These are phyloP conservation scores for Pythium coloratum DNA, from an alignment of 352 stramenopile species.

Conservation along the genomic window DNA sequence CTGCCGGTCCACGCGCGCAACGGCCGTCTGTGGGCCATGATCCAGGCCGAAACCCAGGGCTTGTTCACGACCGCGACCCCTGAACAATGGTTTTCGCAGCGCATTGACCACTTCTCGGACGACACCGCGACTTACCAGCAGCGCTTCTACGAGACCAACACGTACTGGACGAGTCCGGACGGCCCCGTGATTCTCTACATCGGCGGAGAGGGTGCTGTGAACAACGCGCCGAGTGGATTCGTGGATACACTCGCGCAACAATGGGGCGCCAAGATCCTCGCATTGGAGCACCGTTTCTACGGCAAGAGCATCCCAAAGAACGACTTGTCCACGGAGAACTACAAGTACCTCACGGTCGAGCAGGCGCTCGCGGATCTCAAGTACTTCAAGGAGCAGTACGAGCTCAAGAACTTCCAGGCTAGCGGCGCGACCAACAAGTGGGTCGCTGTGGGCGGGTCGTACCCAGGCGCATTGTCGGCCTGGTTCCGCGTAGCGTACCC, in stretches of 20 bases:
- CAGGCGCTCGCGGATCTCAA: conserved; percentile 87
- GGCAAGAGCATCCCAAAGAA: conserved; percentile 80
- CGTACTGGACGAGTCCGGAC: conserved; percentile 49
- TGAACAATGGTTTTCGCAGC: conserved; percentile 70
- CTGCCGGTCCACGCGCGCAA: conserved; percentile 41
- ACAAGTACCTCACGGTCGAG: conserved; percentile 77
- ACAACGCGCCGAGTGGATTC: conserved; percentile 60
- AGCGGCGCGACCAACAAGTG: conserved; percentile 42
- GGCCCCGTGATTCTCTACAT: conserved; percentile 85
- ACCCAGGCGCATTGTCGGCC: conserved; percentile 74
- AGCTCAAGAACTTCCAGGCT: conserved; percentile 32
- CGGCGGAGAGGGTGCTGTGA: conserved; percentile 72
- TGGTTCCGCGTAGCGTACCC: conserved; percentile 86
- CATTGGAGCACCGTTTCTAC: conserved; percentile 89
- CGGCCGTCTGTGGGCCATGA: conserved; percentile 49
- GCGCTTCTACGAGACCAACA: conserved; percentile 75
- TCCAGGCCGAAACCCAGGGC: conserved; percentile 51
- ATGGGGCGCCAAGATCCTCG: conserved; percentile 80
- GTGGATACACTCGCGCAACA: conserved; percentile 72
- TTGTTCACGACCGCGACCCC: conserved; percentile 40
- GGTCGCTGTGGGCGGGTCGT: conserved; percentile 82
- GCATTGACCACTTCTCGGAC: conserved; percentile 57
- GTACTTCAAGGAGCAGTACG: conserved; percentile 75
- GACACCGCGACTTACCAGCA: conserved; percentile 56
- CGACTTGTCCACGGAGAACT: conserved; percentile 72